Evolutionary conservation across 2,329 filamentous ascomycete species (phyloP), one percentile per base, ranked within the genome.

Genomic region (Tolypocladium tropicale): DNA sequence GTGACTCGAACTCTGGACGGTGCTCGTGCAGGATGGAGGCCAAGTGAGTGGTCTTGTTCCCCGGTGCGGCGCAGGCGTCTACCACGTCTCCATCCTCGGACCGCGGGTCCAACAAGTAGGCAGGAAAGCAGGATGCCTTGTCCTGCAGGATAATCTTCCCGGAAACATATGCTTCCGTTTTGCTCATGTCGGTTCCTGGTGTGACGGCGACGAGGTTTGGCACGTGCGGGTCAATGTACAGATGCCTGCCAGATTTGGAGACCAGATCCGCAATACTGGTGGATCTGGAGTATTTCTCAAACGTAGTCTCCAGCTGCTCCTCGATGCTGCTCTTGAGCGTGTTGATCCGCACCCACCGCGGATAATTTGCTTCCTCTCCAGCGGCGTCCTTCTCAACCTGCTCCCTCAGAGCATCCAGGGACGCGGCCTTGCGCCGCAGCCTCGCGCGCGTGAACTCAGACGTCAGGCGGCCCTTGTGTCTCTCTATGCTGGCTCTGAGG

Each of bases 91-190:
- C 90, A 60, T 86, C 82, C 56, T 81, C 76, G 10, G 82, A 74
- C 0, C 74, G 74, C 0, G 88, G 84, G 53, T 95, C 79, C 0
- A 99, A 76, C 3, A 99, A 76, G 67, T 94, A 94, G 0, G 93
- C 94, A 0, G 94, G 94, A 65, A 99, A 96, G 67, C 94, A 99
- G 0, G 92, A 96, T 0, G 94, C 93, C 71, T 96, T 97, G 67
- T 97, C 94, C 69, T 99, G 94, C 28, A 97, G 76, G 58, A 97
- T 96, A 54, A 97, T 82, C 51, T 84, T 80, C 1, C 93, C 93
- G 1, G 80, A 76, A 16, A 75, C 79, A 70, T 97, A 97, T 0
- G 90, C 87, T 16, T 80, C 72, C 9, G 83, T 86, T 59, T 85
- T 87, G 23, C 84, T 86, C 48, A 96, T 76, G 65, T 95, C 89